Conservation (phyloP, 2,329 filamentous ascomycete genomes). For the Venturia carpophila region DNA sequence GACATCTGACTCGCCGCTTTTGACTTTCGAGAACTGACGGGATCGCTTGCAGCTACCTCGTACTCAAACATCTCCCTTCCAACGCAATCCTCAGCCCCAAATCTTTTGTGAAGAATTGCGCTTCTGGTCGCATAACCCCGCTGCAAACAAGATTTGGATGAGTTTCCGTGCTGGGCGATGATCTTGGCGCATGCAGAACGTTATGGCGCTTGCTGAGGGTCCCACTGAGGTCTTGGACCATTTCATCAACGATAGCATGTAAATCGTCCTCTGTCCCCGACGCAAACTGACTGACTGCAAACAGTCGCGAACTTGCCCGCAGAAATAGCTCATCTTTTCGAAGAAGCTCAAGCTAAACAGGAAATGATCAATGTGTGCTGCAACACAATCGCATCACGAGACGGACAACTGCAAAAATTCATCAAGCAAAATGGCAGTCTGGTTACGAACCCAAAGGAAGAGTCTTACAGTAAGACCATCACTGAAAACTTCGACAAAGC, state of each 20-base stretch:
- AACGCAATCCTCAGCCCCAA: not conserved
- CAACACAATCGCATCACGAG: conserved; percentile 61
- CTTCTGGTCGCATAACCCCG: not conserved
- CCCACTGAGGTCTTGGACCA: conserved; percentile 68
- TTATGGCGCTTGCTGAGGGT: conserved; percentile 48
- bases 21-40: too few species aligned
- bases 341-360: conserved; percentile 77
- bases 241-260: conserved; percentile 58
- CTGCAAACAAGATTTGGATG: not conserved
- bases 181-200: not conserved
- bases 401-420: conserved; percentile 70
- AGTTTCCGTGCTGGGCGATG: not conserved
- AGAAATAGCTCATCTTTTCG: conserved; percentile 74
- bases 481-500: conserved; percentile 60
- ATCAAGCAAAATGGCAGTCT: conserved; percentile 70
- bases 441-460: conserved; percentile 67
- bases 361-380: conserved; percentile 61
- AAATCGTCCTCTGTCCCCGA: conserved; percentile 15
- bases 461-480: conserved; percentile 57
- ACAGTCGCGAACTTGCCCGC: conserved; percentile 68
- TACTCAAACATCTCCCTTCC: not conserved
- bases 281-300: not conserved
- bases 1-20: not conserved
- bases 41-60: not conserved
- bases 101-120: not conserved